Evolutionary conservation across 306 rosid genomes (phyloP).

Genomic region (Psophocarpus tetragonolobus): DNA sequence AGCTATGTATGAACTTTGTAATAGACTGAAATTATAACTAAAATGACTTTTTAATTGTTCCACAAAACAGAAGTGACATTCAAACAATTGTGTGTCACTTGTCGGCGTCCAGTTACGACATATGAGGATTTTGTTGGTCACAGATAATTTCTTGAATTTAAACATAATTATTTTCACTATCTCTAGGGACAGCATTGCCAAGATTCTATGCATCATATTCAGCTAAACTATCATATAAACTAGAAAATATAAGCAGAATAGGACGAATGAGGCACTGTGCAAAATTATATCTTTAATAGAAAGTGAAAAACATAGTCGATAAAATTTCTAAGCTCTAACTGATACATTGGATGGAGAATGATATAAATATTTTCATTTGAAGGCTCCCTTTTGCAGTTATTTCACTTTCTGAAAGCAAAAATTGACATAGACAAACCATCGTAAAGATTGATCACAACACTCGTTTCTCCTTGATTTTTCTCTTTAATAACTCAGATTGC

Average conservation of each 20-base stretch:
- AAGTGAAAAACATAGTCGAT: not conserved
- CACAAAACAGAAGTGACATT: not conserved
- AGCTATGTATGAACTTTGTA: no score
- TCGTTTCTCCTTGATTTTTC: not conserved
- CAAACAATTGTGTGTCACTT: not conserved
- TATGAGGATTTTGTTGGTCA: not conserved
- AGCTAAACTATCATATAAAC: not conserved
- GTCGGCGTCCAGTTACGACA: not conserved
- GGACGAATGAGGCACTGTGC: not conserved
- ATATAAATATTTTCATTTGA: not conserved
- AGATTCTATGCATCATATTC: not conserved
- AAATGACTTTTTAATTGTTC: no score
- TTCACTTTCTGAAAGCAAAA: not conserved
- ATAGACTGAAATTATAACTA: no score
- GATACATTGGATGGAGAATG: not conserved
- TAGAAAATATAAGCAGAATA: not conserved
- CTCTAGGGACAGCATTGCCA: not conserved
- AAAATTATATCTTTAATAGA: not conserved
- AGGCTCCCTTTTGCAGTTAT: slow-evolving; percentile 1
- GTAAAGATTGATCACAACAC: not conserved
- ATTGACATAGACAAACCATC: not conserved
- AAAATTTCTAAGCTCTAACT: not conserved
- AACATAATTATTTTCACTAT: not conserved
- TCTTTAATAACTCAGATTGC: not conserved
- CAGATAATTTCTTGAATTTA: not conserved